Conservation (phyloP, 163 green algal species). For the Scenedesmus sp. region DNA sequence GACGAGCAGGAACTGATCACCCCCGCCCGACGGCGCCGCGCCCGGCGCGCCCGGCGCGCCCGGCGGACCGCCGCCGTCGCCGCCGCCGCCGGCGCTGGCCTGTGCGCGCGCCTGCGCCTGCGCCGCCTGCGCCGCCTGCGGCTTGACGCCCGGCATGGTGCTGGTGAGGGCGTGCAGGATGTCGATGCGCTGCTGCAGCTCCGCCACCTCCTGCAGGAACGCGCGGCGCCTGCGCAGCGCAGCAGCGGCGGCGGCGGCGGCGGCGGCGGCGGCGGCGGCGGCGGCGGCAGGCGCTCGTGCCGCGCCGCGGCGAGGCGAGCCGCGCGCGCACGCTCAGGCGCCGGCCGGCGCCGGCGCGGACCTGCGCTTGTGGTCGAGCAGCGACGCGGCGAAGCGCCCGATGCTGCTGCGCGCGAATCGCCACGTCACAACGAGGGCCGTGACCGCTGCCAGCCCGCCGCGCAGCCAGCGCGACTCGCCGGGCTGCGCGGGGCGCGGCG, state of each 20-base stretch:
- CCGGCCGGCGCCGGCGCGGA: neutral
- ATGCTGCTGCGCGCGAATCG: conserved; percentile 34
- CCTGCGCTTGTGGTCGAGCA: conserved; percentile 38
- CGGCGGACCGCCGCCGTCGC: neutral
- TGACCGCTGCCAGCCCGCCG: conserved; percentile 2
- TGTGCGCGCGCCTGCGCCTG: neutral
- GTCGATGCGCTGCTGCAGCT: conserved; percentile 28
- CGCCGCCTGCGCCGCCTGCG: neutral
- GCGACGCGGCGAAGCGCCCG: conserved; percentile 24
- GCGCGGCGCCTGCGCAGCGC: conserved; percentile 11
- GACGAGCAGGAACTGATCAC: conserved; percentile 34
- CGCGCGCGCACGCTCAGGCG: too few relatives aligned
- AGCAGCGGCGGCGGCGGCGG: too few relatives aligned
- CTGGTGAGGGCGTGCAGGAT: conserved; percentile 26
- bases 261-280: too few relatives aligned
- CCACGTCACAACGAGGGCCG: conserved; percentile 26
- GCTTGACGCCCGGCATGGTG: conserved; percentile 8
- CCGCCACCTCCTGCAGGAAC: conserved; percentile 16
- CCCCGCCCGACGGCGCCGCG: too few relatives aligned
- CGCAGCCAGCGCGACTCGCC: conserved; percentile 23
- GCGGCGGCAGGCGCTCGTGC: too few relatives aligned
- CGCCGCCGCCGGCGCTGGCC: neutral
- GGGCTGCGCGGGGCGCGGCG: neutral
- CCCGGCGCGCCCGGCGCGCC: neutral
- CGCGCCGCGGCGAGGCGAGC: too few relatives aligned